Evolutionary conservation across 345 rosid species (phyloP), one percentile per base, ranked within the genome.

Genomic region (Camelina sativa): DNA sequence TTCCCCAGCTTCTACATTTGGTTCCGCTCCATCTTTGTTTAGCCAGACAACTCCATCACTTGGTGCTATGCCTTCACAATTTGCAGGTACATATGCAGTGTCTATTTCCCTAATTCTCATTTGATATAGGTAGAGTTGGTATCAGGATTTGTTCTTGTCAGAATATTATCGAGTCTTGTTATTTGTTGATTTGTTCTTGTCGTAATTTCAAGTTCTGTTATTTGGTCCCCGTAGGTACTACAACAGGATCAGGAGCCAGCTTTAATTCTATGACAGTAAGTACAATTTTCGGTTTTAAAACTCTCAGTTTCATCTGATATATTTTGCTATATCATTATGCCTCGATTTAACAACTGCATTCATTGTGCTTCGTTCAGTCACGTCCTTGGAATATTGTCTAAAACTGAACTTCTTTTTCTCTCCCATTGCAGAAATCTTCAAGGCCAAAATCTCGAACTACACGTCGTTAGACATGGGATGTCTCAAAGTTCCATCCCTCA

Each of bases 201-300:
- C 43, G 6, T 46, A 17, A 20, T 44, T 44, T 72, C 11, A 47
- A 25, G 30, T 50, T 67, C 17, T 60, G 4, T 54, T 50, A 12
- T 62, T 37, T 63, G 79, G 64, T 38, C 30, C 69, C 54, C 44
- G 25, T 83, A 92, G 98, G 90, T 72, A 59, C 82, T 74, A 83
- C 88, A 3, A 83, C 88, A 3, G 88, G 84, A 22, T 89, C 94
- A 34, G 97, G 96, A 32, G 84, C 98, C 79, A 95, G 97, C 88
- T 90, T 95, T 40, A 93, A 96, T 69, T 71, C 88, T 71, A 51
- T 81, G 69, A 76, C 89, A 8, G 99, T 95, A 80, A 89, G 99
- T 85, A 75, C 65, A 60, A 38, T 57, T 44, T 69, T 19, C 22
- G 7, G 57, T 60, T 50, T 48, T 7, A 9, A 47, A 32, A 50